phyloP scores from a whole-genome alignment of 2,329 filamentous ascomycete species.

The Rachicladosporium sp. region DNA sequence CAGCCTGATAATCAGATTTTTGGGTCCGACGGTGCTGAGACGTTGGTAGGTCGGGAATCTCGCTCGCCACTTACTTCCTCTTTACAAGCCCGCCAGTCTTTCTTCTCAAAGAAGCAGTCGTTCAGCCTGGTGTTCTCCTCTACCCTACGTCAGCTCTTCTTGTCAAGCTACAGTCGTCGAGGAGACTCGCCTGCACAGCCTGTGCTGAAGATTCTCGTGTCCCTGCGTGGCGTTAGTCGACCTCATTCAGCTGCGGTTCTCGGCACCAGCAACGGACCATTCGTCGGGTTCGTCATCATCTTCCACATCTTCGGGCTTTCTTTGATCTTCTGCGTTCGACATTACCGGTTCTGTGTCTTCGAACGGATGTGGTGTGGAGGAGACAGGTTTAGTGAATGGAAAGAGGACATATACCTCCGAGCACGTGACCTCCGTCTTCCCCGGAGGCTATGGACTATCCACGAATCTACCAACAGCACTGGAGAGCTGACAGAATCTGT shows the following conservation, averaged over 20 bases:
- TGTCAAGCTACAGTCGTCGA: neutral
- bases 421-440: slow-evolving; percentile 2
- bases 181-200: slow-evolving; percentile 64
- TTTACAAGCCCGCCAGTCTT: slow-evolving; percentile 85
- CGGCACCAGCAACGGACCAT: slow-evolving; percentile 49
- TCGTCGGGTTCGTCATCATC: slow-evolving; percentile 88
- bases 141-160: slow-evolving; percentile 26
- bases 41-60: too few relatives aligned
- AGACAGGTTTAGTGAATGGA: too few relatives aligned
- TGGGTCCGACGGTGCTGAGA: too few relatives aligned
- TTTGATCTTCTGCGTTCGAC: slow-evolving; percentile 18
- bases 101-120: slow-evolving; percentile 91
- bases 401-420: neutral
- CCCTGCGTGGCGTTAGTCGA: slow-evolving; percentile 44
- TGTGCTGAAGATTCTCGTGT: slow-evolving; percentile 94
- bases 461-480: neutral
- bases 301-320: slow-evolving; percentile 22
- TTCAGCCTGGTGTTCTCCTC: slow-evolving; percentile 84
- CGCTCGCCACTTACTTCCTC: slow-evolving; percentile 55
- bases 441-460: neutral
- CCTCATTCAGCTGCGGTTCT: neutral
- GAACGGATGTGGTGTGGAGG: too few relatives aligned
- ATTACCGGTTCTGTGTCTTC: slow-evolving; percentile 8
- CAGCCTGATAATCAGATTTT: too few relatives aligned
- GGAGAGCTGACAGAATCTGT: too few relatives aligned